Evolutionary conservation across 2,329 filamentous ascomycete species (phyloP), one percentile per base, ranked within the genome.

Genomic region (Trichoderma afroharzianum): DNA sequence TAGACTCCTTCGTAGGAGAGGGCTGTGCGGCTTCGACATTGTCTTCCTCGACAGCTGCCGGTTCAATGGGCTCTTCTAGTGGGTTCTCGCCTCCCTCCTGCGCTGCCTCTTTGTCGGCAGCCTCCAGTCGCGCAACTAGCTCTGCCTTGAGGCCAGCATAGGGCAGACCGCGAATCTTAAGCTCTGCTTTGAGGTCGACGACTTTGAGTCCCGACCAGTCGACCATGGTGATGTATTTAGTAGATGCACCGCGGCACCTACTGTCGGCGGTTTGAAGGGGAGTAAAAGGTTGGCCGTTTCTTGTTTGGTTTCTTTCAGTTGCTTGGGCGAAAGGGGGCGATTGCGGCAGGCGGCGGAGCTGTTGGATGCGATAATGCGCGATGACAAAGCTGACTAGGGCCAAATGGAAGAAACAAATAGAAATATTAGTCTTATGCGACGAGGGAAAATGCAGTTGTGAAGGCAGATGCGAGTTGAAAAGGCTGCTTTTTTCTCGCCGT

Each of bases 121-220:
- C 76, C 61, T 84, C 78, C 59, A 95, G 82, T 72, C 91, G 88
- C 72, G 91, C 87, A 70, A 95, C 85, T 61, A 94, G 87, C 72
- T 92, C 92, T 28, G 90, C 86, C 79, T 94, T 93, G 67, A 94
- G 85, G 9, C 93, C 93, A 28, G 88, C 88, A 73, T 90, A 87
- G 6, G 89, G 83, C 50, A 95, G 87, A n/a, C 90, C 90, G 74
- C 92, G 88, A 72, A 85, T 85, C 81, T 93, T 94, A 55, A 95
- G 86, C 83, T 94, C 92, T 26, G 88, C 88, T 81, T 91, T 92
- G 72, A 95, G 86, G 77, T 94, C 91, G 39, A 90, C 85, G 74
- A 95, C 93, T 82, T 93, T 95, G 77, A 91, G 86, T 80, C 83
- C 86, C 73, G 80, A 82, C 83, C 86, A 89, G 75, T 88, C 86